Evolutionary conservation across 1,139 yeast species (phyloP), one percentile per base, ranked within the genome.

Genomic region (Dujonia santamariae): DNA sequence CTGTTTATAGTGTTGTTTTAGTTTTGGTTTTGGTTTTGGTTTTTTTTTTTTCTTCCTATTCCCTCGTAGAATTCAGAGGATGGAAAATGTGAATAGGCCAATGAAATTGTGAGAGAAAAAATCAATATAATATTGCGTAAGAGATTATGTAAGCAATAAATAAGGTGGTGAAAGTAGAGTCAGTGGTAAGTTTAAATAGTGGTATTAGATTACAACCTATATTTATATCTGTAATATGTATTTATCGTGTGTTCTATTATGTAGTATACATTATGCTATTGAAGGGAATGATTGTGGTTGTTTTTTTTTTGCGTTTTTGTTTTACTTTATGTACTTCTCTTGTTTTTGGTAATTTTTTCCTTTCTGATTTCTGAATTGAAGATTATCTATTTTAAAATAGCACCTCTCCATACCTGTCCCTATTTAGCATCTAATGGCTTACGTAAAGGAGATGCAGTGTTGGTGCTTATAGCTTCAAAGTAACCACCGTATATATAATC

Each of bases 401-500:
- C n/a, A n/a, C n/a, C n/a, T n/a, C n/a, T n/a, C n/a, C n/a, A n/a
- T n/a, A n/a, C n/a, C n/a, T n/a, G n/a, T n/a, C n/a, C n/a, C n/a
- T n/a, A n/a, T n/a, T n/a, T n/a, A n/a, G n/a, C n/a, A n/a, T 32
- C 36, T 15, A 32, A 36, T 27, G 38, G 38, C 18, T 28, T 28
- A 22, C 36, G 37, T 13, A 32, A 28, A 8, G 27, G 21, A 12
- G 30, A 15, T 13, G 26, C 26, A 17, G 21, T 36, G 22, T 19
- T 26, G n/a, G n/a, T n/a, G n/a, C n/a, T n/a, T 16, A 30, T 26
- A 15, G 38, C 38, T 9, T 34, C 36, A 26, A 36, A 36, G 29
- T 36, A 36, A 11, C 29, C 17, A 5, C 38, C 38, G 23, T 32
- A 36, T 13, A 36, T 25, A 20, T 19, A 32, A 12, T 32, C 38